phyloP scores from a whole-genome alignment of 2,329 filamentous ascomycete species.

The Fusarium marasasianum region DNA sequence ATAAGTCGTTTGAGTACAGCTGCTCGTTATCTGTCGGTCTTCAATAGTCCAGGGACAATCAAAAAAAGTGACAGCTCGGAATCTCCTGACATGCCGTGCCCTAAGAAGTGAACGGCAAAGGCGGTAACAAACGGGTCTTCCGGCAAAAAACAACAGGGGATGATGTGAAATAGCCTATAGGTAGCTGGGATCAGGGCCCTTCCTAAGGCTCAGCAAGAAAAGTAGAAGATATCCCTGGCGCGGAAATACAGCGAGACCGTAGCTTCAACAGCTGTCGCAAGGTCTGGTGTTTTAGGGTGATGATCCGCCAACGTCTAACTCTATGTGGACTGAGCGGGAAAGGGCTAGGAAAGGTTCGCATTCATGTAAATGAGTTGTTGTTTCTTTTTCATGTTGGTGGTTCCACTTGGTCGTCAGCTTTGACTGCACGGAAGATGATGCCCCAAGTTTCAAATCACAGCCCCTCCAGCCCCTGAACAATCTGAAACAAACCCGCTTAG shows the following conservation, averaged over 20 bases:
- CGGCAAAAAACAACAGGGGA: conserved; percentile 10
- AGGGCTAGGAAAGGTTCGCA: background rate
- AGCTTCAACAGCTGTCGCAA: conserved; percentile 3
- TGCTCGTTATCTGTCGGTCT: background rate
- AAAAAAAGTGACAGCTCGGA: background rate
- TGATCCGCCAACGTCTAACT: conserved; percentile 15
- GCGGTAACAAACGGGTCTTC: conserved; percentile 22
- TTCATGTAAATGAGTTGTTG: conserved; percentile 9
- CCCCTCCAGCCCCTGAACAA: conserved; percentile 26
- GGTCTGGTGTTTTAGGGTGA: conserved; percentile 12
- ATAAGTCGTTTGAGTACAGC: conserved; percentile 3
- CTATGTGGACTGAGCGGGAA: background rate
- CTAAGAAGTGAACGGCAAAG: conserved; percentile 18
- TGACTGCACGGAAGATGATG: background rate
- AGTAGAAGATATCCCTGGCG: background rate
- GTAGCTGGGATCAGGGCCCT: conserved; percentile 25
- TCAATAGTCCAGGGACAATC: background rate
- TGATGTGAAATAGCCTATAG: background rate
- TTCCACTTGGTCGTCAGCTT: conserved; percentile 15
- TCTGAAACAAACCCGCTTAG: conserved; percentile 36
- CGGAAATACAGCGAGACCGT: conserved; percentile 2
- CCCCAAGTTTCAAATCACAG: conserved; percentile 32
- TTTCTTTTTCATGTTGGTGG: conserved; percentile 19
- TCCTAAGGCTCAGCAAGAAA: conserved; percentile 10
- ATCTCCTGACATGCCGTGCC: conserved; percentile 22